Percentiles rank a stretch among this genome's conserved stretches.
phyloP scores from a whole-genome alignment of 768 basidiomycete species.

The Lepiota venenata region DNA sequence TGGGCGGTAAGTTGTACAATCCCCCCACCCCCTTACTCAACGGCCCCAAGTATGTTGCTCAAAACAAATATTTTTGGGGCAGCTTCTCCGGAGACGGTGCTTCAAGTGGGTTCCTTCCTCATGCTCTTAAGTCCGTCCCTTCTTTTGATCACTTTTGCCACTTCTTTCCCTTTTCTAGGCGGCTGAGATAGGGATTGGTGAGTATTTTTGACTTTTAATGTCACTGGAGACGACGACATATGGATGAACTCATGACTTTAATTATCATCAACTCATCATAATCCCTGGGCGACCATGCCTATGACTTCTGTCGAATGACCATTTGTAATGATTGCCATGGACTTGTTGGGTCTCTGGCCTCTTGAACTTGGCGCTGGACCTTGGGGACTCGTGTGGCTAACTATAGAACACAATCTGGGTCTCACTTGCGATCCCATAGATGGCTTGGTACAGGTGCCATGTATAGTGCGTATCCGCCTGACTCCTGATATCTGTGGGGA shows the following conservation, averaged over 20 bases:
- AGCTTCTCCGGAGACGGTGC: slow-evolving; percentile 80
- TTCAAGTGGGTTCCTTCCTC: slow-evolving; percentile 48
- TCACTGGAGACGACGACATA: not conserved
- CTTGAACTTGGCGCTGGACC: not conserved
- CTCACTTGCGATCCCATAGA: slow-evolving; percentile 95
- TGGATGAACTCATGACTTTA: not conserved
- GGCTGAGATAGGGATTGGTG: slow-evolving; percentile 89
- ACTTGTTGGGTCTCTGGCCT: slow-evolving; percentile 1
- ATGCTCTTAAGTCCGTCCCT: not conserved
- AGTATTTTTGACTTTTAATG: slow-evolving; percentile 14
- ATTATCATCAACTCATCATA: not conserved
- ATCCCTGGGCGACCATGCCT: not conserved
- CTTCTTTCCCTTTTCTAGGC: slow-evolving; percentile 37
- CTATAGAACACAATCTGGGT: slow-evolving; percentile 76
- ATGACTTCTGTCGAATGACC: not conserved
- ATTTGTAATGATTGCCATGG: not conserved
- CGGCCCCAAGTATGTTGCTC: not conserved
- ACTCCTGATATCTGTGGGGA: not conserved
- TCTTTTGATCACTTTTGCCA: not conserved
- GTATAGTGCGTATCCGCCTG: slow-evolving; percentile 61
- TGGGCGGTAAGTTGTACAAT: slow-evolving; percentile 70
- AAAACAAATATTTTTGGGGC: not conserved
- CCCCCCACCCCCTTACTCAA: slow-evolving; percentile 5
- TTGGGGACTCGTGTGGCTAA: not conserved
- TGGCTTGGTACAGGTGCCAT: slow-evolving; percentile 92